Percentiles rank a stretch among this genome's conserved stretches.
Conservation (phyloP, 352 stramenopile species). For the Globisporangium paddicum region DNA sequence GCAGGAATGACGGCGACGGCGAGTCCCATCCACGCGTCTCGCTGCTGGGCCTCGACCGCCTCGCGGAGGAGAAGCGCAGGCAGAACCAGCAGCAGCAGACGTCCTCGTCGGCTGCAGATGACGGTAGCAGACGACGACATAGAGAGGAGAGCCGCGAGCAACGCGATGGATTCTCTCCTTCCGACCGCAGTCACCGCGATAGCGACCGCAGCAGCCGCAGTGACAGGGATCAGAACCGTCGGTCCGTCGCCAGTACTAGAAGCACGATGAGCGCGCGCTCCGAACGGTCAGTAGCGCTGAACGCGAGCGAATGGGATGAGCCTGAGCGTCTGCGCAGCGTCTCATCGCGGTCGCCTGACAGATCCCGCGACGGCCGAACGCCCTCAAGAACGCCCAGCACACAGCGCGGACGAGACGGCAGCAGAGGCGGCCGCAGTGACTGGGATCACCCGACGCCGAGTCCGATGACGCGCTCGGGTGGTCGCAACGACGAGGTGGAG, state of each 20-base stretch:
- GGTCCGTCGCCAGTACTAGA: constrained; percentile 11
- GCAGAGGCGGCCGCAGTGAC: constrained; percentile 15
- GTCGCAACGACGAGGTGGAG: neutral
- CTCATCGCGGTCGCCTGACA: neutral
- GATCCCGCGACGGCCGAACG: neutral
- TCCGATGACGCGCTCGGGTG: constrained; percentile 19
- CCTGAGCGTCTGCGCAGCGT: constrained; percentile 68
- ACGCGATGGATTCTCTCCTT: neutral
- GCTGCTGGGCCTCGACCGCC: constrained; percentile 49
- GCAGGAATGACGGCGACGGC: neutral
- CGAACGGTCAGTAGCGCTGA: constrained; percentile 29
- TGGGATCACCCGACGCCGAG: constrained; percentile 50
- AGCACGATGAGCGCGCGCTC: constrained; percentile 22
- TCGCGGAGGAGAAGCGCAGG: constrained; percentile 57
- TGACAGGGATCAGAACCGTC: neutral
- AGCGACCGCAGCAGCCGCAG: neutral
- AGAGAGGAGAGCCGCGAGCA: neutral
- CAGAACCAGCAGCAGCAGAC: constrained; percentile 17
- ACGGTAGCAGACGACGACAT: neutral
- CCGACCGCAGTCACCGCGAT: neutral
- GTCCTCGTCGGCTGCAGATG: neutral
- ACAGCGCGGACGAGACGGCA: neutral
- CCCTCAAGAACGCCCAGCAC: constrained; percentile 24
- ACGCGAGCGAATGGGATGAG: constrained; percentile 71
- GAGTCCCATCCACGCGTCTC: constrained; percentile 18